Percentiles rank a stretch among this genome's conserved stretches.
Conservation (phyloP, 148 eudicot genomes). For the Silene latifolia region DNA sequence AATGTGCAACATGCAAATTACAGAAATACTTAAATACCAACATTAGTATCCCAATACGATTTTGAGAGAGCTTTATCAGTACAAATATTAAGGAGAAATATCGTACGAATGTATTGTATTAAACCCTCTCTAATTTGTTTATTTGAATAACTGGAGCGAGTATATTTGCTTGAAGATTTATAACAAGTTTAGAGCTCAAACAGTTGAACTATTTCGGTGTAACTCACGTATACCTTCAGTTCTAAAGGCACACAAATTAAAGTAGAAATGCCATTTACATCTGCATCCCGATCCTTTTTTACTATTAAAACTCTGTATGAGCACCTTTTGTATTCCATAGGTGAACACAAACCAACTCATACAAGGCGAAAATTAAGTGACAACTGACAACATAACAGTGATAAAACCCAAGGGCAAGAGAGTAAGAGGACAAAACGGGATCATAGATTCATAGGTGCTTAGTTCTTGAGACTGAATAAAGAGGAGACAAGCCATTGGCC, state of each 20-base stretch:
- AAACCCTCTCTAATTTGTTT: not conserved
- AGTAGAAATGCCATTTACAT: not conserved
- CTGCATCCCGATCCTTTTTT: not conserved
- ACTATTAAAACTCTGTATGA: not conserved
- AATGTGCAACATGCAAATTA: not conserved
- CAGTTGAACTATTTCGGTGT: no score
- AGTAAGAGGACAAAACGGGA: not conserved
- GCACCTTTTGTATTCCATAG: not conserved
- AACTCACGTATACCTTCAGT: no score
- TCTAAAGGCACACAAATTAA: no score
- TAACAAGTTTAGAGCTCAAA: no score
- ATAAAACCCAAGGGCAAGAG: no score
- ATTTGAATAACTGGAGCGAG: not conserved
- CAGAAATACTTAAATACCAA: not conserved
- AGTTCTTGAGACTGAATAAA: not conserved
- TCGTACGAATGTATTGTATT: no score
- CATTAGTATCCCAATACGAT: no score
- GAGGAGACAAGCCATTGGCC: not conserved
- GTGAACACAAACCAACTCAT: not conserved
- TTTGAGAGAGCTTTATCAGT: no score
- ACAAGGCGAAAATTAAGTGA: not conserved
- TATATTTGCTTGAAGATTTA: no score
- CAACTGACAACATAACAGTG: not conserved
- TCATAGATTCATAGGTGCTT: not conserved
- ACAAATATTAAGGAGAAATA: no score